A percentile compares a stretch with the other conserved stretches of the same genome.
Conservation (phyloP, 2,329 filamentous ascomycete genomes). For the Fusarium xylarioides region DNA sequence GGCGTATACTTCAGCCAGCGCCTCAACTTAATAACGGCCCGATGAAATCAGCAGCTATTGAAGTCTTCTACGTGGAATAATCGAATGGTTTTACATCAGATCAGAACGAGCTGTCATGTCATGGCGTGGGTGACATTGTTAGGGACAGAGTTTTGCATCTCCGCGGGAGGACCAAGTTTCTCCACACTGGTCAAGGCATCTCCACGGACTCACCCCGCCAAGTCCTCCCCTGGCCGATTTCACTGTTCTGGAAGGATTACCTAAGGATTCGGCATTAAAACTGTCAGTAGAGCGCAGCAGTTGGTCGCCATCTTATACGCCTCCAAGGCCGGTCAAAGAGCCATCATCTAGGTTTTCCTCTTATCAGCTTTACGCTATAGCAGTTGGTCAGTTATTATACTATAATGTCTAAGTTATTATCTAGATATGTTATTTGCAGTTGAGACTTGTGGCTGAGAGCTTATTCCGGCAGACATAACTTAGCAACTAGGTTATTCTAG, state of each 20-base stretch:
- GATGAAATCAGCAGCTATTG: background rate
- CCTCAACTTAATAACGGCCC: background rate
- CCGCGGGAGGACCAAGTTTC: background rate
- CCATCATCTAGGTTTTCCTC: no score
- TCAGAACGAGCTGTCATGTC: constrained; percentile 10
- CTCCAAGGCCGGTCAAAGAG: no score
- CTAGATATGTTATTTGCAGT: no score
- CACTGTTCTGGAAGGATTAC: accelerated
- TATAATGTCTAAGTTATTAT: no score
- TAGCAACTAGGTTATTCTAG: no score
- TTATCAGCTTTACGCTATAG: no score
- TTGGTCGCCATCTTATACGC: no score
- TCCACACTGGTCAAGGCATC: constrained; percentile 6
- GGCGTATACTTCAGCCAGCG: background rate
- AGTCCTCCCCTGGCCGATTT: background rate
- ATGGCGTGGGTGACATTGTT: background rate
- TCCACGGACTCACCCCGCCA: constrained; percentile 4
- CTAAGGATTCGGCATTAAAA: background rate
- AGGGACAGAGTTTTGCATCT: constrained; percentile 8
- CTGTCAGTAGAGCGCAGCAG: no score
- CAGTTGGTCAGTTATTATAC: no score
- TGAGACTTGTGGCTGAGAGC: no score
- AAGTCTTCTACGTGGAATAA: no score
- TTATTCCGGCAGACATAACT: no score
- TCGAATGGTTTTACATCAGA: constrained; percentile 4